Evolutionary conservation across 2,329 filamentous ascomycete species (phyloP).

Genomic region (Fusarium goolgardi): DNA sequence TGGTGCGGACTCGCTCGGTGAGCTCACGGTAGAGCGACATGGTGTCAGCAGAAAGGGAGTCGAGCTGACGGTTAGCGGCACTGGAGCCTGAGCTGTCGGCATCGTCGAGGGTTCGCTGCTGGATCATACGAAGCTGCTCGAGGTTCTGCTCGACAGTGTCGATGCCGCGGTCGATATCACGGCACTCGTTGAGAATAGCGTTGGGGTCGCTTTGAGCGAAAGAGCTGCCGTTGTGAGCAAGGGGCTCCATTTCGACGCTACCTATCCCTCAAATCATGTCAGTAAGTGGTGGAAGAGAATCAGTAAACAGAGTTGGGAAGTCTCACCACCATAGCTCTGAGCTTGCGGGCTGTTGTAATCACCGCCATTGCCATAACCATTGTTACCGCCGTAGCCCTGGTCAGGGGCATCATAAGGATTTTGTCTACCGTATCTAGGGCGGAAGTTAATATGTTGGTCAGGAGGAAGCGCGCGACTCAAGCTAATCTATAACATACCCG

Average conservation of each 20-base stretch:
- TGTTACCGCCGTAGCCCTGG: conserved; percentile 41
- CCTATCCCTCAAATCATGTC: conserved; percentile 50
- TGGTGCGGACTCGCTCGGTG: conserved; percentile 79
- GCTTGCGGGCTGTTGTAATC: conserved; percentile 39
- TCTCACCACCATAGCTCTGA: conserved; percentile 45
- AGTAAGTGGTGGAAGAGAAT: conserved; percentile 17
- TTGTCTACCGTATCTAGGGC: conserved; percentile 63
- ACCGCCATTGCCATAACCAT: conserved; percentile 43
- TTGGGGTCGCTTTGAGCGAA: conserved; percentile 71
- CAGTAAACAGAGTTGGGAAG: not conserved
- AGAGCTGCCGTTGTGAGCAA: conserved; percentile 63
- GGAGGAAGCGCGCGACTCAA: conserved; percentile 8
- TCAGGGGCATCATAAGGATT: conserved; percentile 71
- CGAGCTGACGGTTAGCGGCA: conserved; percentile 75
- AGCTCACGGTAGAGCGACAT: conserved; percentile 85
- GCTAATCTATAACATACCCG: conserved; percentile 59
- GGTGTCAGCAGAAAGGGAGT: conserved; percentile 79
- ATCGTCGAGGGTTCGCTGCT: conserved; percentile 78
- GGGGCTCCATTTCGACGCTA: conserved; percentile 78
- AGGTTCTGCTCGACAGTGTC: conserved; percentile 79
- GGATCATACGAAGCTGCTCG: conserved; percentile 75
- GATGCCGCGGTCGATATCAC: conserved; percentile 81
- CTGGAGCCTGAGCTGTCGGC: conserved; percentile 77
- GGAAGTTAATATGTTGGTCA: conserved; percentile 48
- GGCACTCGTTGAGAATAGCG: conserved; percentile 85